Evolutionary conservation across 805 yeast genomes (phyloP).

Genomic region (Pichia deserticola): DNA sequence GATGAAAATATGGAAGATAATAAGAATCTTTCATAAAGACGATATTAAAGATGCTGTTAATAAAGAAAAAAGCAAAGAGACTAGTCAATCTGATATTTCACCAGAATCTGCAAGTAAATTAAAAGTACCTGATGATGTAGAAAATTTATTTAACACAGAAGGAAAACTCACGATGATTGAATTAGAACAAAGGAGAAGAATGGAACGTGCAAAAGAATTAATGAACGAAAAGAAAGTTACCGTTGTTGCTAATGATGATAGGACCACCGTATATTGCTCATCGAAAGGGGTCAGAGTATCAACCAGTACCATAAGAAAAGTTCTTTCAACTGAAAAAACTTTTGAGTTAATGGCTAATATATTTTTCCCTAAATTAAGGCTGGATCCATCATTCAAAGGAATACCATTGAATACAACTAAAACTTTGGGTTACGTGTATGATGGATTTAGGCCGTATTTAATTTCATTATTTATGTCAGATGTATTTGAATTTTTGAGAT

Average conservation of each 20-base stretch:
- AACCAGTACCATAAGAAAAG: slow-evolving; percentile 8
- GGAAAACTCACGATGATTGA: neutral
- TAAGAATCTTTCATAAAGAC: no score
- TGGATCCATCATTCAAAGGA: slow-evolving; percentile 3
- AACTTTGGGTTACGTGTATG: slow-evolving; percentile 9
- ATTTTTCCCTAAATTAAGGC: slow-evolving; percentile 14
- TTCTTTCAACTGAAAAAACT: slow-evolving; percentile 13
- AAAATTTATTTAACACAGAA: no score
- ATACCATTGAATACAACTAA: neutral
- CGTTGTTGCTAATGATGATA: neutral
- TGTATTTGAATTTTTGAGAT: slow-evolving; percentile 15
- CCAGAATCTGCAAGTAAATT: no score
- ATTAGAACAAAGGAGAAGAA: neutral
- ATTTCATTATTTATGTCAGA: slow-evolving; percentile 13
- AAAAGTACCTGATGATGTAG: no score
- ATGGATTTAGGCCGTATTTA: slow-evolving; percentile 18
- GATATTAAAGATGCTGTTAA: no score
- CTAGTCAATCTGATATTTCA: no score
- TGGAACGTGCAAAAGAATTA: neutral
- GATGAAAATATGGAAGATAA: no score
- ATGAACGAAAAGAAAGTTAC: neutral
- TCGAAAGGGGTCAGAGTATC: slow-evolving; percentile 11
- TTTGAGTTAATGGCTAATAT: slow-evolving; percentile 13
- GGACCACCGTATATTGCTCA: slow-evolving; percentile 1
- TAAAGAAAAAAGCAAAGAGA: no score